These are phyloP conservation scores for Cytospora chrysosperma DNA, from an alignment of 2,329 filamentous ascomycete species.

Conservation along the genomic window DNA sequence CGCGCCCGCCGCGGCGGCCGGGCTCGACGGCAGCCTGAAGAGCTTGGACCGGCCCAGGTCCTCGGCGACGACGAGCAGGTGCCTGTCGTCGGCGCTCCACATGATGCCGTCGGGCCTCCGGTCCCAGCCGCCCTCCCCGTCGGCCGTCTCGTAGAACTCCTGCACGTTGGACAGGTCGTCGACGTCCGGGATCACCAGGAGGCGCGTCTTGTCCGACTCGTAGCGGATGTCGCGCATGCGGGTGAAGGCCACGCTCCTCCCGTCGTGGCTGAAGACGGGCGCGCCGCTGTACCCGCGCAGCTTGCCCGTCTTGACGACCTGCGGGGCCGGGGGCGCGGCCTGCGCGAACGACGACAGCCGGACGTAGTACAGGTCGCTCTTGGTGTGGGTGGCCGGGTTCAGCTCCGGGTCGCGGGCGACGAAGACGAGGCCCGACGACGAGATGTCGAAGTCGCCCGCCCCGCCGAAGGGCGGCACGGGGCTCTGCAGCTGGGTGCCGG, in stretches of 20 bases:
- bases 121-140: constrained; percentile 65
- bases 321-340: constrained; percentile 47
- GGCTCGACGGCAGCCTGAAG: constrained; percentile 60
- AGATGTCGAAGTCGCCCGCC: constrained; percentile 75
- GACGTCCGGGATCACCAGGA: constrained; percentile 65
- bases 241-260: constrained; percentile 70
- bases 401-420: constrained; percentile 72
- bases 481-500: constrained; percentile 57
- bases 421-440: constrained; percentile 65
- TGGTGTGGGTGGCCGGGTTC: constrained; percentile 73
- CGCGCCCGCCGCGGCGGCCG: constrained; percentile 38
- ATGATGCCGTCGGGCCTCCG: constrained; percentile 53
- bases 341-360: constrained; percentile 62
- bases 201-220: constrained; percentile 73
- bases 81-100: constrained; percentile 59
- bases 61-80: constrained; percentile 73
- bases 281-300: constrained; percentile 63
- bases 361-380: constrained; percentile 76
- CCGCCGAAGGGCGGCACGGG: constrained; percentile 80
- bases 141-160: constrained; percentile 60
- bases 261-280: constrained; percentile 74
- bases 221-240: constrained; percentile 77
- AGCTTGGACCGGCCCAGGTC: constrained; percentile 62
- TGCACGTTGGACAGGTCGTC: constrained; percentile 55
- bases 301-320: constrained; percentile 54